phyloP scores from a whole-genome alignment of 305 asterid genomes.

The Caryopteris hybrid region DNA sequence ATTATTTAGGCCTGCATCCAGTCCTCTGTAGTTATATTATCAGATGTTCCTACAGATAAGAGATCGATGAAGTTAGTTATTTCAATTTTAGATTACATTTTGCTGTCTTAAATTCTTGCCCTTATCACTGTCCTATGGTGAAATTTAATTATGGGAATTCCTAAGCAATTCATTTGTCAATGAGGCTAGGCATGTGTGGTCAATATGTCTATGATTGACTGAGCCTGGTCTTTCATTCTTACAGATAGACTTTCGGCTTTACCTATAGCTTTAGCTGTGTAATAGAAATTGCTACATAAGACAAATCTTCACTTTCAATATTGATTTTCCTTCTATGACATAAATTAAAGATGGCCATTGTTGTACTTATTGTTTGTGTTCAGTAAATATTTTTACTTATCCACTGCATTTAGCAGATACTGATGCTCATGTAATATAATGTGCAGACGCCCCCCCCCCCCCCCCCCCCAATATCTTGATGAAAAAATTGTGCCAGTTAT shows the following conservation, averaged over 20 bases:
- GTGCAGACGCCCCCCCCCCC: background rate
- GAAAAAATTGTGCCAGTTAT: background rate
- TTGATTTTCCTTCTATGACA: too few relatives aligned
- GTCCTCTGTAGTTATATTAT: background rate
- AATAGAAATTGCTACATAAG: background rate
- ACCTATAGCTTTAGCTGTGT: conserved; percentile 15
- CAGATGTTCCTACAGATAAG: background rate
- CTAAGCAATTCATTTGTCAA: background rate
- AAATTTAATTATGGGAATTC: background rate
- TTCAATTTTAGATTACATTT: background rate
- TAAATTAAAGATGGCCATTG: too few relatives aligned
- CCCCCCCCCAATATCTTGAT: background rate
- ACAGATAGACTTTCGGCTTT: background rate
- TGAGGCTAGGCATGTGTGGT: background rate
- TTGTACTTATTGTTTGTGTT: too few relatives aligned
- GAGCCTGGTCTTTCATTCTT: conserved; percentile 12
- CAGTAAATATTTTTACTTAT: conserved; percentile 4
- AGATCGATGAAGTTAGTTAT: background rate
- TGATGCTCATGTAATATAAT: background rate
- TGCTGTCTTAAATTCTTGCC: background rate
- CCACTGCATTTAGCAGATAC: background rate
- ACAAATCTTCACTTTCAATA: background rate
- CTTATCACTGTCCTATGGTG: background rate
- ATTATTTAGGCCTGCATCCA: background rate
- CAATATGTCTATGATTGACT: conserved; percentile 14